A percentile compares a stretch with the other conserved stretches of the same genome.
These are phyloP conservation scores for Colletotrichum plurivorum DNA, from an alignment of 2,329 filamentous ascomycete genomes.

Conservation along the genomic window DNA sequence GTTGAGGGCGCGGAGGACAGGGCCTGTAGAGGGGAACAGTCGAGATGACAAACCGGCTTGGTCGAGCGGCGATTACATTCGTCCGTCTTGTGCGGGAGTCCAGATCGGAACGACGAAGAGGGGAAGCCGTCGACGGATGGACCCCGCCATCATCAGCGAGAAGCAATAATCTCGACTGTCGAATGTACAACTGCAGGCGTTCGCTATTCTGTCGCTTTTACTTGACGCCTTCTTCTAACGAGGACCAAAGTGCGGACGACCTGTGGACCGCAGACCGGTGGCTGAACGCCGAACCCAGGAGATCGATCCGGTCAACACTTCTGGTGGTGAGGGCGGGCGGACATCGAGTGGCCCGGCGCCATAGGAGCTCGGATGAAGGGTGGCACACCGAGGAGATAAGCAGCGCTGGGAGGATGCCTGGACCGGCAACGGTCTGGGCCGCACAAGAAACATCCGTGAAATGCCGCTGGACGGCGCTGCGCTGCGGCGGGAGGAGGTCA, in stretches of 20 bases:
- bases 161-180: no score
- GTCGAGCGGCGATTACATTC: not conserved
- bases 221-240: no score
- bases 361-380: conserved; percentile 7
- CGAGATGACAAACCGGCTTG: not conserved
- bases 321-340: conserved; percentile 14
- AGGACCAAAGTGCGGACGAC: no score
- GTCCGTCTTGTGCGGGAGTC: not conserved
- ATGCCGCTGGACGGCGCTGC: not conserved
- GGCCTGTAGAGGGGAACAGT: not conserved
- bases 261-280: not conserved
- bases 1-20: not conserved
- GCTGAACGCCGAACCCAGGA: not conserved
- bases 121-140: not conserved
- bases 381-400: conserved; percentile 18
- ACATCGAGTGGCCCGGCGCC: conserved; percentile 11
- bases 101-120: not conserved
- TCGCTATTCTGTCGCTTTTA: no score
- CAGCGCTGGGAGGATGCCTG: conserved; percentile 2
- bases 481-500: not conserved
- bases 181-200: no score
- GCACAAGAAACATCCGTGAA: not conserved
- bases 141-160: no score
- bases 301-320: not conserved
- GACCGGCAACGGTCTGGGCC: conserved; percentile 21